Base-by-base conservation (phyloP, 2,329 filamentous ascomycete genomes). In the Colletotrichum ledebouriae region DNA sequence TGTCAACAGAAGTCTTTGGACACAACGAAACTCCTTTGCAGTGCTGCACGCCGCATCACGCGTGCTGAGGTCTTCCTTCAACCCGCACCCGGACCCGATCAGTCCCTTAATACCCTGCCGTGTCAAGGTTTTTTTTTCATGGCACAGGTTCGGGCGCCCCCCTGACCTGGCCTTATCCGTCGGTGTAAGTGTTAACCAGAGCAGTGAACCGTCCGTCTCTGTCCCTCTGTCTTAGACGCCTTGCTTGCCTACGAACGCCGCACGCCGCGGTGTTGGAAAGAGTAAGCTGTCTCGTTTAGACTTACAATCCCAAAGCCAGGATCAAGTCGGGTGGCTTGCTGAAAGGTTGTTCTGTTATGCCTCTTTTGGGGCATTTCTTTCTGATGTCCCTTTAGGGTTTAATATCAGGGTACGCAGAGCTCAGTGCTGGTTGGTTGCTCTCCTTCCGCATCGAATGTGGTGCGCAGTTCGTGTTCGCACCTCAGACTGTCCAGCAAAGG, bases 401-500 rank as follows among this genome's bases (percentile, higher is more conserved):
- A 15, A 17, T 20, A 17, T 47, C 58, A 66, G 56, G 57, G 47
- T 10, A 44, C 17, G 10, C 12, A 22, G 34, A 37, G 47, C 33
- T 44, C 37, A 22, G 25, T 25, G 12, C 47, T 37, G 56, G 34
- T 52, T 53, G 62, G 25, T 33, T 46, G 13, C 15, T 25, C 41
- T 56, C 17, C 15, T 41, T 50, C 57, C 47, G 20, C 4, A 46
- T 17, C n/a, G 29, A 17, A 17, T 17, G 17, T 17, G 17, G 17
- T 17, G 17, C 25, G 4, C 25, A 25, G 25, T 25, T 25, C 4
- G 25, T 25, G 25, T 25, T 63, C 13, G 42, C 15, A 22, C 25
- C 15, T 13, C 25, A 56, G 29, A 46, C 2, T 29, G 53, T 56
- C 25, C 29, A 17, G 50, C 59, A 63, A 55, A 22, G 42, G 29